Evolutionary conservation across 352 stramenopile genomes (phyloP).

Genomic region (Globisporangium recalcitrans): DNA sequence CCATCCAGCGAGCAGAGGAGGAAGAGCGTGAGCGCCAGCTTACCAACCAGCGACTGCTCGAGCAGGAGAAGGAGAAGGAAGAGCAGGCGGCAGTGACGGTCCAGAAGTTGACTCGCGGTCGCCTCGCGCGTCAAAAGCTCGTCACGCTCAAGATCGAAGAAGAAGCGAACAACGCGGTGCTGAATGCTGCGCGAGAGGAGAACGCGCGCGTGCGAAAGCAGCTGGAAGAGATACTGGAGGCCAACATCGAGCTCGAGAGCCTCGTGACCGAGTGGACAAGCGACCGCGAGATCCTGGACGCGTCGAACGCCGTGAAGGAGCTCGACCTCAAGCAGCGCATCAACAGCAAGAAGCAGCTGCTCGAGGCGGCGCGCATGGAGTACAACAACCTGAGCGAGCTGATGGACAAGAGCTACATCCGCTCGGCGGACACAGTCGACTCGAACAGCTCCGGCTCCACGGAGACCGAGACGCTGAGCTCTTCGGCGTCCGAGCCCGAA

Average conservation of each 20-base stretch:
- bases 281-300: constrained; percentile 49
- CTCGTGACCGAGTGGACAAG: constrained; percentile 53
- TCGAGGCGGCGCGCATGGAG: constrained; percentile 36
- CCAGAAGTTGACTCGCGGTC: constrained; percentile 41
- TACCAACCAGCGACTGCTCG: constrained; percentile 23
- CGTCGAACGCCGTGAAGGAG: constrained; percentile 47
- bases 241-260: constrained; percentile 52
- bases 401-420: constrained; percentile 33
- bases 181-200: constrained; percentile 40
- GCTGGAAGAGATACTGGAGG: constrained; percentile 51
- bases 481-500: constrained; percentile 27
- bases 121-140: constrained; percentile 46
- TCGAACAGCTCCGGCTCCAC: constrained; percentile 48
- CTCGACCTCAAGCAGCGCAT: constrained; percentile 58
- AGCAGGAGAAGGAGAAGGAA: constrained; percentile 32
- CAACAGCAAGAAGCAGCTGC: constrained; percentile 36
- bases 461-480: constrained; percentile 40
- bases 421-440: constrained; percentile 29
- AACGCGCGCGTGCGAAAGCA: constrained; percentile 51
- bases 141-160: constrained; percentile 47
- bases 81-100: constrained; percentile 26
- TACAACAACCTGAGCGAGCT: constrained; percentile 43
- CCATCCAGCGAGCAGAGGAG: constrained; percentile 30
- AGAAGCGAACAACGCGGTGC: constrained; percentile 24
- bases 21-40: constrained; percentile 25